These are phyloP conservation scores for Amanita fuliginea DNA, from an alignment of 768 basidiomycete genomes.

Conservation along the genomic window DNA sequence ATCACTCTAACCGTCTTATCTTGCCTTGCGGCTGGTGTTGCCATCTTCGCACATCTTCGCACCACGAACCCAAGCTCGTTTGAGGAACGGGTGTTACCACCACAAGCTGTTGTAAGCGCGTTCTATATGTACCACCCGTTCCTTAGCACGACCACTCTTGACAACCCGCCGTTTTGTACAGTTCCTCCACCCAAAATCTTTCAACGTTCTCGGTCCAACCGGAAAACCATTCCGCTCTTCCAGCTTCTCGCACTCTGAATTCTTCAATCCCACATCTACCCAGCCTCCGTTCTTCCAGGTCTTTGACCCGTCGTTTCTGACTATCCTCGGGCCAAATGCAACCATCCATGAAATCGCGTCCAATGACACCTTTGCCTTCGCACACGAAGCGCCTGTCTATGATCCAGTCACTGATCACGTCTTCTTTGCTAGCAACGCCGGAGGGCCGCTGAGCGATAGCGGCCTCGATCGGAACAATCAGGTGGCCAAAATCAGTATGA, in stretches of 20 bases:
- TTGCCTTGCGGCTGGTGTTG: too few relatives aligned
- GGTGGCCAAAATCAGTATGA: conserved; percentile 51
- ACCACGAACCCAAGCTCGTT: too few relatives aligned
- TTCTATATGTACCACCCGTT: background rate
- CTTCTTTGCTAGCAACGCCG: conserved; percentile 63
- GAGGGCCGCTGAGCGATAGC: conserved; percentile 52
- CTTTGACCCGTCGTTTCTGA: conserved; percentile 40
- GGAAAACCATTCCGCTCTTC: conserved; percentile 23
- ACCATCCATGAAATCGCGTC: conserved; percentile 49
- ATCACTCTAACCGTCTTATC: too few relatives aligned
- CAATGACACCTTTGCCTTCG: conserved; percentile 54
- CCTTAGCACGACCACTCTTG: background rate
- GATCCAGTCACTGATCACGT: conserved; percentile 57
- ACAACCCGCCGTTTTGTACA: conserved; percentile 14
- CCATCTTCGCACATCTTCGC: too few relatives aligned
- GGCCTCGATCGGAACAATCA: conserved; percentile 55
- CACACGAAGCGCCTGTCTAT: conserved; percentile 73
- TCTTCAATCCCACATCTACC: conserved; percentile 53
- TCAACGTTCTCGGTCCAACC: conserved; percentile 39
- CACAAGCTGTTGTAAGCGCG: conserved; percentile 22
- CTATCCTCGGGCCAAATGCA: conserved; percentile 45
- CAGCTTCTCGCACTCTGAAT: conserved; percentile 23
- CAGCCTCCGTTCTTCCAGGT: conserved; percentile 49
- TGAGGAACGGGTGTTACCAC: conserved; percentile 6
- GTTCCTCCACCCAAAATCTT: conserved; percentile 39